A percentile compares a stretch with the other conserved stretches of the same genome.
Evolutionary conservation across 768 basidiomycete species (phyloP).

Genomic region (Pulveroboletus sp.): DNA sequence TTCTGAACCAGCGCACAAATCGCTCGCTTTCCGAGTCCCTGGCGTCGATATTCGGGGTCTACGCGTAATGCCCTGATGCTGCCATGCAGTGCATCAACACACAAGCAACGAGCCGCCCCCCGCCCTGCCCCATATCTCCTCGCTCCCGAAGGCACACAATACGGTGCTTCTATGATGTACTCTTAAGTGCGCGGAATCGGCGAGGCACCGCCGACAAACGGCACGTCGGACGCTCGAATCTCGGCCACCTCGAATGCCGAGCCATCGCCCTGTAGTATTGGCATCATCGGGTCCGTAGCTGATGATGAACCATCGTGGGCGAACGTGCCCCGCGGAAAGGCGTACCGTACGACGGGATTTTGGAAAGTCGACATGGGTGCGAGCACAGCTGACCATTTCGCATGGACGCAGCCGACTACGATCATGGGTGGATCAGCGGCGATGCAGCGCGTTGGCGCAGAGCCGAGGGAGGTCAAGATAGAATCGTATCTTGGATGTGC

Average conservation of each 20-base stretch:
- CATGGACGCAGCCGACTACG: slow-evolving; percentile 1
- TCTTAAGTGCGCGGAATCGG: slow-evolving; percentile 14
- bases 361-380: slow-evolving; percentile 4
- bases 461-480: neutral
- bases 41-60: slow-evolving; percentile 5
- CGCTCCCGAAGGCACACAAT: slow-evolving; percentile 21
- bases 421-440: slow-evolving; percentile 12
- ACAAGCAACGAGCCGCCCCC: slow-evolving; percentile 7
- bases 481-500: slow-evolving; percentile 9
- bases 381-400: slow-evolving; percentile 13
- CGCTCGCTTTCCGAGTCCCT: slow-evolving; percentile 11
- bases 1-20: slow-evolving; percentile 10
- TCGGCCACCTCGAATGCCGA: slow-evolving; percentile 9
- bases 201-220: slow-evolving; percentile 10
- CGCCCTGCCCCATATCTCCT: neutral
- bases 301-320: no score
- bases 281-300: no score
- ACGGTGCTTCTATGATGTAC: slow-evolving; percentile 16
- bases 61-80: slow-evolving; percentile 16
- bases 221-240: slow-evolving; percentile 11
- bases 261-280: no score
- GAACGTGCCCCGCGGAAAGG: slow-evolving; percentile 1
- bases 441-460: neutral
- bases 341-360: slow-evolving; percentile 1
- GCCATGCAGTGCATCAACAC: slow-evolving; percentile 19